These are phyloP conservation scores for Fusarium sp. DNA, from an alignment of 2,329 filamentous ascomycete species.

Conservation along the genomic window DNA sequence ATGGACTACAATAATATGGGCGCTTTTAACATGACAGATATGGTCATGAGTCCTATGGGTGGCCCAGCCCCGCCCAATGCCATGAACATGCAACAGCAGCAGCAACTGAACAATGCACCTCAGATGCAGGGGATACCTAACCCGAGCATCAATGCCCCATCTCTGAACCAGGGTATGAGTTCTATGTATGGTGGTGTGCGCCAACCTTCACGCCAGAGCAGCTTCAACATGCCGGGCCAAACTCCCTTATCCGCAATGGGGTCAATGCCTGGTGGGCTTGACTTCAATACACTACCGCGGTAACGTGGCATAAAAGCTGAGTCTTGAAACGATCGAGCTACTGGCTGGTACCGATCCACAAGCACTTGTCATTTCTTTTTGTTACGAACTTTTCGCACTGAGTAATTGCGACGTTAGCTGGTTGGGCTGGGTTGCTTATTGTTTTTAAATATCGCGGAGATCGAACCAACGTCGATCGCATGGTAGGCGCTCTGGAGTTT, in stretches of 20 bases:
- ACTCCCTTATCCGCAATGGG: conserved; percentile 46
- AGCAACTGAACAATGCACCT: conserved; percentile 48
- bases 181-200: conserved; percentile 44
- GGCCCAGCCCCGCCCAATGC: conserved; percentile 37
- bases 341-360: conserved; percentile 2
- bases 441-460: background rate
- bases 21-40: conserved; percentile 63
- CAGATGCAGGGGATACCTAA: conserved; percentile 46
- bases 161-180: conserved; percentile 46
- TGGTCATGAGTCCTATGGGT: conserved; percentile 64
- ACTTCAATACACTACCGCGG: background rate
- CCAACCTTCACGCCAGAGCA: conserved; percentile 47
- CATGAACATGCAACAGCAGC: conserved; percentile 43
- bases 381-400: background rate
- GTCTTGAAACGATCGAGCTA: background rate
- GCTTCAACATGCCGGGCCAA: conserved; percentile 49
- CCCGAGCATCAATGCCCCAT: conserved; percentile 36
- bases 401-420: background rate
- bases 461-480: conserved; percentile 8
- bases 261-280: conserved; percentile 47
- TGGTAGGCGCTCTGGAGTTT: conserved; percentile 30
- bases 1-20: conserved; percentile 60
- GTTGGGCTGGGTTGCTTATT: background rate
- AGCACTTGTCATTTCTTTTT: background rate
- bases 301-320: background rate